These are phyloP conservation scores for Vicia sativa DNA, from an alignment of 306 rosid species.

Conservation along the genomic window DNA sequence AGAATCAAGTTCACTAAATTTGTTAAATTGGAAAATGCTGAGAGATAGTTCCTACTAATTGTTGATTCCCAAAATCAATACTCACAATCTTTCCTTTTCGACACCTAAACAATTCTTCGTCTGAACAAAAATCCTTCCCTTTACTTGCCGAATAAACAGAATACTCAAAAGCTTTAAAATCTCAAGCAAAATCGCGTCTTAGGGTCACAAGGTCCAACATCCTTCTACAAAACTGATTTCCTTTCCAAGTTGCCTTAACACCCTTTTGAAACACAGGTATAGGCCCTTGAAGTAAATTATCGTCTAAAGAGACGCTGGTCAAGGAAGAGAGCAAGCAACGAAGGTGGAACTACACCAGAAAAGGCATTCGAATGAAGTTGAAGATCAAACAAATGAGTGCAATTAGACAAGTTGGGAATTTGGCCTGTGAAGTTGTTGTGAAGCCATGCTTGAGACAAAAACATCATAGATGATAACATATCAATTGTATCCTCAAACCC, in stretches of 20 bases:
- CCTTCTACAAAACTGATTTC: slow-evolving; percentile 70
- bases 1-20: slow-evolving; percentile 38
- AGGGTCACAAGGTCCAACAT: slow-evolving; percentile 24
- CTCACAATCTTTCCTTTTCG: not conserved
- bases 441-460: not conserved
- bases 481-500: not conserved
- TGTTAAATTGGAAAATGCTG: slow-evolving; percentile 33
- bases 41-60: not conserved
- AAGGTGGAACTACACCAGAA: slow-evolving; percentile 51
- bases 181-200: not conserved
- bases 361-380: not conserved
- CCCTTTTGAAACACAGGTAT: slow-evolving; percentile 47
- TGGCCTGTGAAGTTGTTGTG: not conserved
- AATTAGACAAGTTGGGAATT: not conserved
- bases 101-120: not conserved
- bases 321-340: slow-evolving; percentile 46
- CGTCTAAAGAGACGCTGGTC: slow-evolving; percentile 51
- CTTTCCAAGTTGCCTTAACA: slow-evolving; percentile 44
- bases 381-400: not conserved
- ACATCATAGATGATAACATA: not conserved
- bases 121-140: not conserved
- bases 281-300: slow-evolving; percentile 70
- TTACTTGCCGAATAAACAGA: not conserved
- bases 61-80: not conserved
- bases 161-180: not conserved